Base-by-base conservation (phyloP, 1,284 basidiomycete species). In the Phlebopus sp. region DNA sequence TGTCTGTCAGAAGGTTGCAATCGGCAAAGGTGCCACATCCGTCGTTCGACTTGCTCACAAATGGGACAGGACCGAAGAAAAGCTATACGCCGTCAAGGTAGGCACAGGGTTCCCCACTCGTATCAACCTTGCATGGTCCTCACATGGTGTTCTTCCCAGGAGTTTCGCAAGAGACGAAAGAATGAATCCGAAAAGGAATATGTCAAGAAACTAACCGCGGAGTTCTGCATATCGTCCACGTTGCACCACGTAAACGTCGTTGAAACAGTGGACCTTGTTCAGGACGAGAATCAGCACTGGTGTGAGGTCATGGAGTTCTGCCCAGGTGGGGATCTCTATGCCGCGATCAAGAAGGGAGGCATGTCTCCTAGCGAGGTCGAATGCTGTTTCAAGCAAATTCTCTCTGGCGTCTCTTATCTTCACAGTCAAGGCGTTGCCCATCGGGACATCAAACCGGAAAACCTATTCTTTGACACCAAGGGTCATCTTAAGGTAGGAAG, bases 261-360 rank as follows among this genome's bases (percentile, higher is more conserved):
- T 62, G 96, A 99, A 75, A 99, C 96, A 2, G 97, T 99, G 52
- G 96, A 99, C 70, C 83, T 99, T 55, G 90, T 99, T 21, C 96
- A 99, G 64, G 96, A 99, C 70, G 96, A 99, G 71, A 84, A 78
- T 56, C 86, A 91, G 54, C 88, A 94, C 63, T 99, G 96, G 96
- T 99, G 96, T 66, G 96, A 99, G 70, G 96, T 99, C 52, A 98
- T 99, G 97, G 97, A 99, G 71, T 98, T 95, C 66, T 97, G 96
- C 68, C 92, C 92, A 2, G 96, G 96, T 44, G 95, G 95, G 5
- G 95, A 98, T 70, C 76, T 98, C 30, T 98, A 98, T 64, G 94
- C 93, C 19, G 94, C 94, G 31, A 98, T 98, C 76, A 97, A 97
- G 79, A 92, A 92, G 67, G 96, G 95, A 63, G 84, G 90, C 56